Conservation (phyloP, 1,139 yeast genomes). For the Blastobotrys buckinghamii region DNA sequence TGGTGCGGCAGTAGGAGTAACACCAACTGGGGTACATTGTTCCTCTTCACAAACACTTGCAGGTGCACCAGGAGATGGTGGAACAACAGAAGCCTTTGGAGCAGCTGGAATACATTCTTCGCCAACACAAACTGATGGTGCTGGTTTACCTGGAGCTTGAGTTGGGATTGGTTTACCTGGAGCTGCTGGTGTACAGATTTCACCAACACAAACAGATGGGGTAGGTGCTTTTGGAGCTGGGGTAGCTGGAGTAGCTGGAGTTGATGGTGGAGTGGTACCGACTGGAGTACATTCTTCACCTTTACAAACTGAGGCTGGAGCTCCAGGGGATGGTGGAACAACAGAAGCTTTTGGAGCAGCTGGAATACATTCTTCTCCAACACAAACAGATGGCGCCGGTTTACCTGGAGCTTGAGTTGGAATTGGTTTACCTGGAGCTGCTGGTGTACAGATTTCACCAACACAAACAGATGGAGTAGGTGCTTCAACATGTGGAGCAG, state of each 20-base stretch:
- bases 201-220: neutral
- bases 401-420: neutral
- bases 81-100: neutral
- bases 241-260: neutral
- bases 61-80: neutral
- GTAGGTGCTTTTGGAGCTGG: neutral
- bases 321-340: constrained; percentile 1
- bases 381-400: neutral
- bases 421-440: constrained; percentile 4
- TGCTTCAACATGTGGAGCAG: constrained; percentile 2
- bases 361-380: neutral
- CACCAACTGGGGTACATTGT: neutral
- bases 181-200: neutral
- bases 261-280: neutral
- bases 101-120: neutral
- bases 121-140: constrained; percentile 1
- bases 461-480: constrained; percentile 2
- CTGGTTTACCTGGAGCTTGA: neutral
- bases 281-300: neutral
- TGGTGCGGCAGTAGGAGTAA: neutral
- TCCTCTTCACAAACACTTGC: constrained; percentile 2
- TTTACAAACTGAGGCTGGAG: constrained; percentile 2
- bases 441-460: neutral
- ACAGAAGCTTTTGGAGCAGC: neutral
- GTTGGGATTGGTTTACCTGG: neutral